Evolutionary conservation across 2,329 filamentous ascomycete genomes (phyloP), one percentile per base, ranked within the genome.

Genomic region (Monilinia polystroma): DNA sequence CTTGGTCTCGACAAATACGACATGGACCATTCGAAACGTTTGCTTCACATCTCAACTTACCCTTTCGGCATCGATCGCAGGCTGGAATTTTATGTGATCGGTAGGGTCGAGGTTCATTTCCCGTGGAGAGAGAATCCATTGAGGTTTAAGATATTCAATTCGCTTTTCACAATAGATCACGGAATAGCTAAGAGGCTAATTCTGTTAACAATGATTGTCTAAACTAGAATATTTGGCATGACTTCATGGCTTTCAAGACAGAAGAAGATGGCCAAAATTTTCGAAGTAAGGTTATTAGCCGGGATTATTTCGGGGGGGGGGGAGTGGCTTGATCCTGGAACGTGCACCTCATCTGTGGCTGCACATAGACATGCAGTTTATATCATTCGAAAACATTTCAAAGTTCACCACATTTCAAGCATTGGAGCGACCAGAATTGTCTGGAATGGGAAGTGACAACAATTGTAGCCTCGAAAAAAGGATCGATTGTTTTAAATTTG

Each of bases 11-110:
- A 7, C 26, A 60, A 35, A 49, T 11, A 60, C 57, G 43, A 35
- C 43, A 59, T 10, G 26, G 26, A 6, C 43, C 57, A 7, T 16
- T 35, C 3, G 43, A 49, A 20, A 49, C 20, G 29, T 59, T 29
- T n/a, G 43, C 57, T 59, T 49, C 57, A 49, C 57, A 49, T 59
- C 43, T 59, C 29, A 49, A 35, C 43, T 49, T 59, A 49, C 57
- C 26, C 18, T 59, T 59, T 49, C 57, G 43, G 45, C 57, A 59
- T 49, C 43, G 56, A 59, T 59, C 57, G 57, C 43, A 49, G 18
- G 57, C 57, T 49, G 57, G 26, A 10, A 49, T 59, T 23, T 59
- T 59, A 23, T 59, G 56, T 1, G 56, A 59, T 18, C 43, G 41
- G 45, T 47, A 59, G 10, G 56, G 56, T 47, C 56, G 56, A 5